Evolutionary conservation across 2,329 filamentous ascomycete genomes (phyloP), one percentile per base, ranked within the genome.

Genomic region (Calonectria hawksworthii): DNA sequence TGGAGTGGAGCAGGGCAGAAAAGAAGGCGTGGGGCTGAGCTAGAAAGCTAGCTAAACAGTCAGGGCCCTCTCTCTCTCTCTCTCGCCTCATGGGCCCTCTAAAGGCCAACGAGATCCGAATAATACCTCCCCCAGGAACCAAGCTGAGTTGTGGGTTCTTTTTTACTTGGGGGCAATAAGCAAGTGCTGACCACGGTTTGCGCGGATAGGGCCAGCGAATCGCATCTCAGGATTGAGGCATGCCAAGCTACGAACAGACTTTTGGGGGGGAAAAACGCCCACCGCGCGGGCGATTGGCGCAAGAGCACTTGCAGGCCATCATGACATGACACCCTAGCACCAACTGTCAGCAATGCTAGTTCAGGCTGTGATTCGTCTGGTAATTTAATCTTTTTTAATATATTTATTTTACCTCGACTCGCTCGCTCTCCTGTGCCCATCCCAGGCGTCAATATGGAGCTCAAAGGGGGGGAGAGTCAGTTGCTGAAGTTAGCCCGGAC

Each of bases 281-380:
- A 23, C 21, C 44, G n/a, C 11, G n/a, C n/a, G 44, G 44, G 44
- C 26, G 56, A 38, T 38, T 41, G 56, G 56, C 23, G 56, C 13
- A 18, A 63, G 34, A 41, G 56, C 56, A 61, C 56, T 23, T 61
- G 56, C 56, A 61, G 56, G 32, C 38, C 41, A 63, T 63, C 56
- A 56, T 32, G 30, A 56, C 52, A 56, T 34, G 52, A 34, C 52
- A 56, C 28, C 52, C 21, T 63, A 23, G 36, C 34, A 63, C 36
- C 56, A 63, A 41, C 56, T 41, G 56, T 41, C 56, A 63, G 56
- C n/a, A 63, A 38, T 63, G 56, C 36, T 63, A 28, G 56, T 23
- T 21, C 56, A 28, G 4, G 2, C 9, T 26, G 36, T 21, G 34
- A 63, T 63, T 63, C 36, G 56, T 63, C 56, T 38, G n/a, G 14